Evolutionary conservation across 768 basidiomycete genomes (phyloP).

Genomic region (Tylopilus plumbeoviolaceoides): DNA sequence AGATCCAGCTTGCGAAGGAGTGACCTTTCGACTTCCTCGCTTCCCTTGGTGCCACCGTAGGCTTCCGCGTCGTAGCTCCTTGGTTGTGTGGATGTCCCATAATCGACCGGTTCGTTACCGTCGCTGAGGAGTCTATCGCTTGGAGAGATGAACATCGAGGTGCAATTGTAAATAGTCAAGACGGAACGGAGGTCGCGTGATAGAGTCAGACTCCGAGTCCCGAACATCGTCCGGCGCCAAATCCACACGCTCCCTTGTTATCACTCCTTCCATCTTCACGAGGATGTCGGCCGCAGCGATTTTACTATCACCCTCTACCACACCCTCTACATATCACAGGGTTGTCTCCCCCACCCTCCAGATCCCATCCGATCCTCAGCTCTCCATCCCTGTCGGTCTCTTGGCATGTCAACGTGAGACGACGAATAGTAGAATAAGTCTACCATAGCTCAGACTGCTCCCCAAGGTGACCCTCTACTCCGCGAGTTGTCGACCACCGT

Average conservation of each 20-base stretch:
- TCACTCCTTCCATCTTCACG: background rate
- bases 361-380: conserved; percentile 47
- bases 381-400: conserved; percentile 66
- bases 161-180: background rate
- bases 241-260: background rate
- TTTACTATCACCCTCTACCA: conserved; percentile 39
- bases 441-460: conserved; percentile 3
- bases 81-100: conserved; percentile 4
- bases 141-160: background rate
- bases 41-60: conserved; percentile 36
- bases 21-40: conserved; percentile 37
- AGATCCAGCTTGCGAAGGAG: conserved; percentile 42
- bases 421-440: conserved; percentile 5
- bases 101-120: background rate
- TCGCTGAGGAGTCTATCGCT: background rate
- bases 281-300: conserved; percentile 37
- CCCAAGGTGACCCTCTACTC: conserved; percentile 66
- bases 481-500: conserved; percentile 54
- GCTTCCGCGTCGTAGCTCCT: conserved; percentile 24
- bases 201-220: background rate
- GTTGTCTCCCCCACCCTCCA: conserved; percentile 55
- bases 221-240: background rate
- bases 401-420: conserved; percentile 72
- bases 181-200: background rate
- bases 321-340: conserved; percentile 60